Base-by-base conservation (phyloP, 2,329 filamentous ascomycete species). In the Fusarium foetens region DNA sequence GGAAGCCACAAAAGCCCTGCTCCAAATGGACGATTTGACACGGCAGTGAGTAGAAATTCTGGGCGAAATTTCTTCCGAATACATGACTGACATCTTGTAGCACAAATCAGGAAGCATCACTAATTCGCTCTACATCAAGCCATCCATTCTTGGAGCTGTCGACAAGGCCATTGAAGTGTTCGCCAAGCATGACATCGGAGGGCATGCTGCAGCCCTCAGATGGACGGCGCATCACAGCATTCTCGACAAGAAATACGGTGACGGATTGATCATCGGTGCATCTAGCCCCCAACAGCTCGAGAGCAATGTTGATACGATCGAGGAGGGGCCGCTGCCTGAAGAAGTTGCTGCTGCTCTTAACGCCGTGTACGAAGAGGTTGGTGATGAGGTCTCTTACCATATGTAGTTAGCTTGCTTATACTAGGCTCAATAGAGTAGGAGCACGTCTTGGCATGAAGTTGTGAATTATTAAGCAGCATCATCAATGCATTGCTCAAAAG, bases 201-300 rank as follows among this genome's bases (percentile, higher is more conserved):
- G 79, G 5, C 82, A 84, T 59, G 82, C 80, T 3, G 82, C 82
- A 2, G 81, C 84, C 7, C 75, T 85, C 16, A 78, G 84, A 7
- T 86, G 84, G 84, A 79, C 79, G 3, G 74, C 75, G 10, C 76
- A 81, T 55, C 82, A 85, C 65, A 79, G 81, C 38, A 57, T 70
- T 27, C 73, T 85, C 3, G 63, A 77, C 19, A 69, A 53, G 2
- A 63, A 71, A 10, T 58, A 78, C 17, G 82, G 81, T 1, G 84
- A 85, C 43, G 78, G 74, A 3, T 55, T 84, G 19, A 79, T 84
- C 9, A 61, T 84, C 9, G 81, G 80, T 0, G 80, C 77, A 0
- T 81, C 79, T 6, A 84, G 74, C 17, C 23, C 69, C 9, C 72
- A 76, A 7, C 83, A 84, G 74, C 75, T 85, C 0, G 68, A 80